Evolutionary conservation across 352 stramenopile genomes (phyloP).

Genomic region (Globisporangium cylindrosporum): DNA sequence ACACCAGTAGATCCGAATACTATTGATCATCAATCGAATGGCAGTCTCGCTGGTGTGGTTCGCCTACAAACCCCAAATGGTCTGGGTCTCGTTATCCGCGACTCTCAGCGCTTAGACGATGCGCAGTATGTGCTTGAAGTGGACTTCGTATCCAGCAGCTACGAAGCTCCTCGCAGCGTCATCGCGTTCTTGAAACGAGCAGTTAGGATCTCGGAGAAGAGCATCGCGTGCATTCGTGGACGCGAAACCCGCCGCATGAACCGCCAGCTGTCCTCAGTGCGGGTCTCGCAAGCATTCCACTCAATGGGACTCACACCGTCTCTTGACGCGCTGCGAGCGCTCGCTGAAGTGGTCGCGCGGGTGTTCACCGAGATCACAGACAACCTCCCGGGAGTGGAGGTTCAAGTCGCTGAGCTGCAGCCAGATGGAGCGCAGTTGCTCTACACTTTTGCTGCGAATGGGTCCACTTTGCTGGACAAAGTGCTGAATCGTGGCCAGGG

Average conservation of each 20-base stretch:
- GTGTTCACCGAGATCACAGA: slow-evolving; percentile 47
- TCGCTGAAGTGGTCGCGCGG: slow-evolving; percentile 35
- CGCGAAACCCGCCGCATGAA: slow-evolving; percentile 34
- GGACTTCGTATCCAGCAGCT: slow-evolving; percentile 17
- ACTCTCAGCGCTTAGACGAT: slow-evolving; percentile 17
- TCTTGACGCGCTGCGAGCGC: slow-evolving; percentile 39
- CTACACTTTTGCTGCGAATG: slow-evolving; percentile 50
- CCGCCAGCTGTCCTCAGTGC: slow-evolving; percentile 27
- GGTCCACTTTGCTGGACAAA: slow-evolving; percentile 31
- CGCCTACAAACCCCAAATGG: slow-evolving; percentile 27
- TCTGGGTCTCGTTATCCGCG: slow-evolving; percentile 30
- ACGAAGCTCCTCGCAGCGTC: slow-evolving; percentile 11
- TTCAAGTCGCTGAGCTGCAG: slow-evolving; percentile 60
- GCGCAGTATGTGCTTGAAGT: slow-evolving; percentile 49
- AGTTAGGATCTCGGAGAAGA: slow-evolving; percentile 36
- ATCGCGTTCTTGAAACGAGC: slow-evolving; percentile 32
- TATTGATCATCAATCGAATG: background rate
- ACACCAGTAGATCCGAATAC: background rate
- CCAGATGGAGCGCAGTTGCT: slow-evolving; percentile 34
- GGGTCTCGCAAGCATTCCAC: slow-evolving; percentile 25
- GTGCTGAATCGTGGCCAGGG: slow-evolving; percentile 45
- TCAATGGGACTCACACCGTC: slow-evolving; percentile 55
- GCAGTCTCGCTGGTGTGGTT: background rate
- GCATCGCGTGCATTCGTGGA: slow-evolving; percentile 48
- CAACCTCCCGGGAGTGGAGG: slow-evolving; percentile 49